Conservation (phyloP, 257 asterid species). For the Penstemon barbatus region DNA sequence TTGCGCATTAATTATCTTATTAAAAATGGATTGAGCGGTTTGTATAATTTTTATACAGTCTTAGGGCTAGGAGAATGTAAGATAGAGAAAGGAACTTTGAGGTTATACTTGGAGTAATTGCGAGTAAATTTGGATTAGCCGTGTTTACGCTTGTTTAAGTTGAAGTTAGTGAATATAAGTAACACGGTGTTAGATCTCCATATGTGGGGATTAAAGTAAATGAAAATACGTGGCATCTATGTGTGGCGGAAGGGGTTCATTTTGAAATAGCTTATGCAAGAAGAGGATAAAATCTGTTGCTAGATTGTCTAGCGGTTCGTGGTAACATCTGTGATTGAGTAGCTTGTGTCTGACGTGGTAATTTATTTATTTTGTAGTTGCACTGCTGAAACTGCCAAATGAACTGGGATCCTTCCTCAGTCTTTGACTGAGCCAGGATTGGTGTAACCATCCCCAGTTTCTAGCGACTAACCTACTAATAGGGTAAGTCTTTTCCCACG, state of each 20-base stretch:
- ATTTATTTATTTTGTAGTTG: neutral
- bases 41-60: neutral
- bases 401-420: neutral
- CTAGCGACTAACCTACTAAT: no score
- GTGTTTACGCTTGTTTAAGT: slow-evolving; percentile 6
- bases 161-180: slow-evolving; percentile 7
- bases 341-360: neutral
- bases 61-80: neutral
- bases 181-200: neutral
- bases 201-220: neutral
- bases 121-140: neutral
- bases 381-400: neutral
- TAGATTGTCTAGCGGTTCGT: neutral
- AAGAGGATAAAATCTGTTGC: neutral
- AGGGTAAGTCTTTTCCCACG: no score
- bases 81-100: slow-evolving; percentile 1
- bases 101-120: neutral
- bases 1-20: slow-evolving; percentile 9
- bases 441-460: no score
- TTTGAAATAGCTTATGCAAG: neutral
- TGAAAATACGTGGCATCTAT: neutral
- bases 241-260: neutral
- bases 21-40: neutral
- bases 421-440: no score
- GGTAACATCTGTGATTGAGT: neutral